Base-by-base conservation (phyloP, 2,329 filamentous ascomycete species). In the Colletotrichum phormii region DNA sequence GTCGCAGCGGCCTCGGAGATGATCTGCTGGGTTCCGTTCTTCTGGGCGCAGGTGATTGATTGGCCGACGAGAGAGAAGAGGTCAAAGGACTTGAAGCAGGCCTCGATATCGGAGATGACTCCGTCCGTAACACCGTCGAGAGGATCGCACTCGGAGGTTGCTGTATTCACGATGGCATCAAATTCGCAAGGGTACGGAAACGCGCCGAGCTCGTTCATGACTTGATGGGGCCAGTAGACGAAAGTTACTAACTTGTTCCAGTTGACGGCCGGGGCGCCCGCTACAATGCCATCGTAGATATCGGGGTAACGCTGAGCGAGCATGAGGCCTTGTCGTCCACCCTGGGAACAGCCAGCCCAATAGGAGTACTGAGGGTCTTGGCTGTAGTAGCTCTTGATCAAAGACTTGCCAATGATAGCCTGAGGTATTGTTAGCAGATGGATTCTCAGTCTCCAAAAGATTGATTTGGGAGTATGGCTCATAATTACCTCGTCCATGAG, bases 291-390 rank as follows among this genome's bases (percentile, higher is more conserved):
- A 67, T 88, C 84, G 64, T 87, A 87, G 63, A 86, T 85, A 5
- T 86, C 80, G 0, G 86, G 86, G 73, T 83, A 87, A 31, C 81
- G 76, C 73, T 88, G 83, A 1, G 85, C 82, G 29, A 84, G 81
- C 67, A 85, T 85, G 12, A 87, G 77, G 9, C 86, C 87, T 77
- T 89, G 86, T 3, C 86, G 79, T 3, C 87, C 87, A 29, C 87
- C 87, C 0, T 86, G 87, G 1, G 85, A 87, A 75, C 87, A 89
- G 33, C 86, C 87, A n/a, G 81, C 79, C 75, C 84, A 88, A 76
- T 87, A 88, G 15, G 81, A 84, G 76, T 84, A 86, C 4, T 80
- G 18, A 3, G 60, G 64, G 24, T 15, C 7, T 5, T 8, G 26
- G 8, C 31, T n/a, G 55, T 35, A 58, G 26, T 22, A 58, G 11